phyloP scores from a whole-genome alignment of 108 stramenopile species.

The Nitzschia sp. region DNA sequence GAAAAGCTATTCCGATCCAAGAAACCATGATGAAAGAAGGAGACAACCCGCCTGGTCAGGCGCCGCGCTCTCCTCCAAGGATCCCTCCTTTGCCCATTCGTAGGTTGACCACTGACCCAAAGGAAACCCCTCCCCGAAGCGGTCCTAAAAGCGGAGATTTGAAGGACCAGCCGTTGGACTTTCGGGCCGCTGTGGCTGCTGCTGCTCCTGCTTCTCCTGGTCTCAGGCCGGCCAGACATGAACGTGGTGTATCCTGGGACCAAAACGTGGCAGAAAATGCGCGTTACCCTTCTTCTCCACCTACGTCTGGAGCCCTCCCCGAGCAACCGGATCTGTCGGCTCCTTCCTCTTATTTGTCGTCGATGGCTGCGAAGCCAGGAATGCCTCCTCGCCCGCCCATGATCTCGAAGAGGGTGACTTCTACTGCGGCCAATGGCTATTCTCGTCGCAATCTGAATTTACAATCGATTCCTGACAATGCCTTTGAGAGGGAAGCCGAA shows the following conservation, averaged over 20 bases:
- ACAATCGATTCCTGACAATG: background rate
- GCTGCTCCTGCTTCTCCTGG: background rate
- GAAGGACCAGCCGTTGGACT: background rate
- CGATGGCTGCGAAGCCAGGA: background rate
- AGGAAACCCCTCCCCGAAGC: no score
- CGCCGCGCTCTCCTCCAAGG: background rate
- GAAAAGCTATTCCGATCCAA: no score
- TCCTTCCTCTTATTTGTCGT: background rate
- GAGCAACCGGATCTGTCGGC: background rate
- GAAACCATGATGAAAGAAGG: no score
- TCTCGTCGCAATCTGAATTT: background rate
- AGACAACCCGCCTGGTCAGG: no score
- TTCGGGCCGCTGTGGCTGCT: background rate
- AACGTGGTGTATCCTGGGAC: constrained; percentile 9
- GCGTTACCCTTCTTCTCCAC: background rate
- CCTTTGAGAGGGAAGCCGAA: constrained; percentile 9
- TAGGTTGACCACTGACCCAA: no score
- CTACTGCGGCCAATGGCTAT: background rate
- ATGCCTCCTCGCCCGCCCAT: background rate
- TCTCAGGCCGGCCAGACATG: background rate
- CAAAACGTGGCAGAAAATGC: background rate
- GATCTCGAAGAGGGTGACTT: background rate
- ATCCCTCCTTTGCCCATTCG: background rate
- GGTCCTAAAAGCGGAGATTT: background rate
- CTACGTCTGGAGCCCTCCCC: background rate